Conservation (phyloP, 257 asterid genomes). For the Gentiana straminea region DNA sequence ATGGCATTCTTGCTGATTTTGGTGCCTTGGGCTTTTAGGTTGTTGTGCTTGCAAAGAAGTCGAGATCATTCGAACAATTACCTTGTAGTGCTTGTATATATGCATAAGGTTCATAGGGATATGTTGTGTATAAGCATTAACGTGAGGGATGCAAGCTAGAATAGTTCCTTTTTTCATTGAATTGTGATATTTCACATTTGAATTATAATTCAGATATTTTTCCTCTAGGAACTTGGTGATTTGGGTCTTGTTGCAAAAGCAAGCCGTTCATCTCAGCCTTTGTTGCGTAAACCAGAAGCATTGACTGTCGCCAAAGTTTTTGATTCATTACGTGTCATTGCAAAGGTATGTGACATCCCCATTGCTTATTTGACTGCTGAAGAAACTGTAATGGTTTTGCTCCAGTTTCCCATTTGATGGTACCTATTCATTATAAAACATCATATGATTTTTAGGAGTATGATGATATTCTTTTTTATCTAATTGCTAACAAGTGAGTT, state of each 20-base stretch:
- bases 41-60: background rate
- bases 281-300: slow-evolving; percentile 79
- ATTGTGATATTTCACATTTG: background rate
- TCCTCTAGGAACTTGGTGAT: slow-evolving; percentile 75
- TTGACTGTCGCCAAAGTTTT: slow-evolving; percentile 78
- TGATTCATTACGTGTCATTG: slow-evolving; percentile 64
- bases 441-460: no score
- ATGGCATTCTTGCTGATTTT: background rate
- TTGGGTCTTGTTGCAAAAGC: slow-evolving; percentile 92
- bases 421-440: no score
- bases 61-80: no score
- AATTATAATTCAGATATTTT: slow-evolving; percentile 2
- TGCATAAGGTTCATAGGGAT: no score
- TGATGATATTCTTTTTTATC: no score
- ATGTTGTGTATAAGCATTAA: no score
- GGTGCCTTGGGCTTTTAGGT: background rate
- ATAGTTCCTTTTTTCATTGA: background rate
- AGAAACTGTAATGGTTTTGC: no score
- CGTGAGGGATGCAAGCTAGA: no score
- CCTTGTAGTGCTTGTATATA: no score
- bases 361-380: no score
- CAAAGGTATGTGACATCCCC: slow-evolving; percentile 41
- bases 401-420: no score
- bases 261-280: slow-evolving; percentile 82
- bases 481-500: no score